Conservation (phyloP, 306 rosid genomes). For the Ziziphus jujuba region DNA sequence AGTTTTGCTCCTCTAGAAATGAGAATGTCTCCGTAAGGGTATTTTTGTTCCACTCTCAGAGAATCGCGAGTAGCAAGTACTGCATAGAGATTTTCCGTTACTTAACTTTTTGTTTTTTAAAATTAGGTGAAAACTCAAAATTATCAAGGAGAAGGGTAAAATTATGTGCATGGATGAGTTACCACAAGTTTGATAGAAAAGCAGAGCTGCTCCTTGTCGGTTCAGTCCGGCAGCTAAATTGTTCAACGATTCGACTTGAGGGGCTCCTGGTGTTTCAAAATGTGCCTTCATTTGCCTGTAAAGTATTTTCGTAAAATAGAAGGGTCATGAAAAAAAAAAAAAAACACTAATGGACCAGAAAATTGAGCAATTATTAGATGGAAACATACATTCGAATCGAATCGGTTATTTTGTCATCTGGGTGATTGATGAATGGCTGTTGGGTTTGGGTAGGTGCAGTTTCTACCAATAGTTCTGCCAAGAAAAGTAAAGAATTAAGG, state of each 20-base stretch:
- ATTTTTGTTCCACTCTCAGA: conserved; percentile 54
- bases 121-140: background rate
- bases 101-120: background rate
- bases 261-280: conserved; percentile 66
- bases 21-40: conserved; percentile 62
- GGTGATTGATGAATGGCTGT: conserved; percentile 31
- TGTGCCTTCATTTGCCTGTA: conserved; percentile 78
- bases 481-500: conserved; percentile 8
- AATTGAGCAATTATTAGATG: background rate
- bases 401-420: conserved; percentile 58
- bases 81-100: conserved; percentile 14
- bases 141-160: background rate
- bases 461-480: conserved; percentile 74
- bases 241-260: conserved; percentile 63
- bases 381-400: conserved; percentile 58
- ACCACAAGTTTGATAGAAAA: conserved; percentile 87
- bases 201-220: conserved; percentile 61
- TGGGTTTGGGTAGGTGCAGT: conserved; percentile 84
- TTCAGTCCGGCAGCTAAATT: conserved; percentile 63
- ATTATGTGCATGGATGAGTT: conserved; percentile 6
- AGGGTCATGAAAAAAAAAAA: background rate
- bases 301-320: conserved; percentile 13
- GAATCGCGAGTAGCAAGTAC: conserved; percentile 65
- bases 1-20: conserved; percentile 65
- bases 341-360: conserved; percentile 1